phyloP scores from a whole-genome alignment of 2,329 filamentous ascomycete genomes.

The Penicillium sp. region DNA sequence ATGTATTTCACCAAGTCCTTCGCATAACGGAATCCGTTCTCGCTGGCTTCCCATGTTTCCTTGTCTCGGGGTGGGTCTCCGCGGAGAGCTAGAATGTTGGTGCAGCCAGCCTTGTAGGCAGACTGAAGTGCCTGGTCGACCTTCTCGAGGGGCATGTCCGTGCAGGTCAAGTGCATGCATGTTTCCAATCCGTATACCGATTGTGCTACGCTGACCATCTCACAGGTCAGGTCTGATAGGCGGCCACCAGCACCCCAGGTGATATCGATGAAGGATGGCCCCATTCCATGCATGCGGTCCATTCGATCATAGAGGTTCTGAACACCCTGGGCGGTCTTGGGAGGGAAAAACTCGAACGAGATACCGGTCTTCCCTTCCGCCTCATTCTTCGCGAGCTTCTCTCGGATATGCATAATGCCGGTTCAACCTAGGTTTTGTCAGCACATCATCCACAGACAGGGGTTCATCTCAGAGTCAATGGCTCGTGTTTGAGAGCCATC shows the following conservation, averaged over 20 bases:
- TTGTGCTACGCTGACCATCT: slow-evolving; percentile 97
- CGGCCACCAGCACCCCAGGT: slow-evolving; percentile 97
- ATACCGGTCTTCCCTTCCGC: slow-evolving; percentile 81
- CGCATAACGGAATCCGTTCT: slow-evolving; percentile 87
- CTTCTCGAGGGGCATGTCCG: slow-evolving; percentile 92
- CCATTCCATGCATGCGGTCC: slow-evolving; percentile 96
- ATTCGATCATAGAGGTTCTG: slow-evolving; percentile 99
- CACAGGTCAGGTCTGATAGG: slow-evolving; percentile 87
- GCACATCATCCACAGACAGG: background rate
- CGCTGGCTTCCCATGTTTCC: slow-evolving; percentile 87
- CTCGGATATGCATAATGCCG: slow-evolving; percentile 85
- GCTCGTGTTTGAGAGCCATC: background rate
- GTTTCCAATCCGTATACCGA: slow-evolving; percentile 95
- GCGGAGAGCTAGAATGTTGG: slow-evolving; percentile 91
- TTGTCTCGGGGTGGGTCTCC: slow-evolving; percentile 93
- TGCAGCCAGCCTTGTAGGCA: slow-evolving; percentile 93
- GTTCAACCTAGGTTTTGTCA: slow-evolving; percentile 17
- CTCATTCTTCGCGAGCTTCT: slow-evolving; percentile 83
- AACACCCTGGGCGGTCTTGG: slow-evolving; percentile 85
- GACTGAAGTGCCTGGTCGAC: slow-evolving; percentile 84
- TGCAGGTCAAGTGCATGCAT: slow-evolving; percentile 98
- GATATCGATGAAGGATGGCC: slow-evolving; percentile 94
- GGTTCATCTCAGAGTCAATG: background rate
- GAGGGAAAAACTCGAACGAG: slow-evolving; percentile 99
- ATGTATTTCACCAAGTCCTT: slow-evolving; percentile 88